These are phyloP conservation scores for Xenosphaeropsis pyriputrescens DNA, from an alignment of 2,329 filamentous ascomycete genomes.

Conservation along the genomic window DNA sequence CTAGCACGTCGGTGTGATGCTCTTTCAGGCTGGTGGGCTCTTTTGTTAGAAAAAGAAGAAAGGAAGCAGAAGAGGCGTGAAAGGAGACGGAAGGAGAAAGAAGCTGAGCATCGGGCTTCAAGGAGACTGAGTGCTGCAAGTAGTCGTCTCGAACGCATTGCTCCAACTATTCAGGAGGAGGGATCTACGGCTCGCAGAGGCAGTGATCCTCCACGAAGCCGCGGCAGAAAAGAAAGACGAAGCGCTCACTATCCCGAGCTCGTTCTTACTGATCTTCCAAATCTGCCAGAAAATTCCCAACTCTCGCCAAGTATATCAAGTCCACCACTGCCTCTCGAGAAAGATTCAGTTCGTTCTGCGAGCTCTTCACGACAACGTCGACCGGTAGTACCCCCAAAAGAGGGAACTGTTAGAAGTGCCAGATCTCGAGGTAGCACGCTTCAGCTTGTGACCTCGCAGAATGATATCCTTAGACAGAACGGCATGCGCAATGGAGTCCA, in stretches of 20 bases:
- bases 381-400: constrained; percentile 74
- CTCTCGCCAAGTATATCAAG: constrained; percentile 19
- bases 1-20: constrained; percentile 79
- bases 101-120: constrained; percentile 65
- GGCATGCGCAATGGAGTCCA: constrained; percentile 16
- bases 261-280: constrained; percentile 59
- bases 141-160: constrained; percentile 69
- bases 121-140: constrained; percentile 80
- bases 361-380: constrained; percentile 66
- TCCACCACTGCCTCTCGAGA: constrained; percentile 62
- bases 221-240: constrained; percentile 66
- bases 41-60: constrained; percentile 88
- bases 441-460: constrained; percentile 61
- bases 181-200: constrained; percentile 30
- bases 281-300: constrained; percentile 46
- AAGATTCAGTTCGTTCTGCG: constrained; percentile 59
- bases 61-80: constrained; percentile 72
- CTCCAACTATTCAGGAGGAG: constrained; percentile 64
- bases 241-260: constrained; percentile 51
- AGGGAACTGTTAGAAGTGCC: constrained; percentile 52
- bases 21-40: constrained; percentile 88
- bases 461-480: constrained; percentile 41
- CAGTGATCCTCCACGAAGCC: constrained; percentile 45
- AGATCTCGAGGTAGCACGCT: constrained; percentile 72
- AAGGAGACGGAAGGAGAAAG: constrained; percentile 70